Conservation (phyloP, 352 stramenopile species). For the Pythium sukuiense region DNA sequence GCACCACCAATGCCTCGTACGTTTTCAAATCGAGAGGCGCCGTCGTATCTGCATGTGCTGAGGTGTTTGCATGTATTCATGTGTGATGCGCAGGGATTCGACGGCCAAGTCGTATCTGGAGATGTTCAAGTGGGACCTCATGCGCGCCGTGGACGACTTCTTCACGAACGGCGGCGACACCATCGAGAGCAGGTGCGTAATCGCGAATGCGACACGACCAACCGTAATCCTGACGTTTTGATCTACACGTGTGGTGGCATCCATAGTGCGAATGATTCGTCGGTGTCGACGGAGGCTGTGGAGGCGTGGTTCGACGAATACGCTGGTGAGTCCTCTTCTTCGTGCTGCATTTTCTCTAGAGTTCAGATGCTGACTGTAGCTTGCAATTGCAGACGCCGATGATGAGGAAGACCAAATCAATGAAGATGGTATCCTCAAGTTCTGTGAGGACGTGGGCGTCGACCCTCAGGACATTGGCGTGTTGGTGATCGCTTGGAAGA, state of each 20-base stretch:
- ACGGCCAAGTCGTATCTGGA: slow-evolving; percentile 73
- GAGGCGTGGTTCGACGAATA: slow-evolving; percentile 48
- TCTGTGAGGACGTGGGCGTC: slow-evolving; percentile 45
- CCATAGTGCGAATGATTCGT: slow-evolving; percentile 21
- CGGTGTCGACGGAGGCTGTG: slow-evolving; percentile 29
- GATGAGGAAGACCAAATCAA: slow-evolving; percentile 45
- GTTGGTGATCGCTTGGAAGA: slow-evolving; percentile 87
- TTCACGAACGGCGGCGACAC: slow-evolving; percentile 60
- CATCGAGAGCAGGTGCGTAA: slow-evolving; percentile 17
- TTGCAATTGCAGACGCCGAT: slow-evolving; percentile 22
- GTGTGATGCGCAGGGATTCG: slow-evolving; percentile 39
- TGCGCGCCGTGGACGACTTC: slow-evolving; percentile 78
- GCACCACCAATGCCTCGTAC: slow-evolving; percentile 73
- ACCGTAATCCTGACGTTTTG: neutral
- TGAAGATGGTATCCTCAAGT: slow-evolving; percentile 48
- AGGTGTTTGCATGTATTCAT: neutral
- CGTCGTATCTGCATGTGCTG: neutral
- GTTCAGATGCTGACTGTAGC: neutral
- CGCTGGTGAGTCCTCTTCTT: slow-evolving; percentile 19
- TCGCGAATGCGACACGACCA: neutral
- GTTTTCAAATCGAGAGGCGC: slow-evolving; percentile 4
- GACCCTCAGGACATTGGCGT: slow-evolving; percentile 61
- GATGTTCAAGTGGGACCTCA: slow-evolving; percentile 79
- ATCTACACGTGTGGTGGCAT: too few relatives aligned
- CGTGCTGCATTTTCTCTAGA: neutral